A percentile compares a stretch with the other conserved stretches of the same genome.
Conservation (phyloP, 768 basidiomycete genomes). For the Lanmaoa rubissima region DNA sequence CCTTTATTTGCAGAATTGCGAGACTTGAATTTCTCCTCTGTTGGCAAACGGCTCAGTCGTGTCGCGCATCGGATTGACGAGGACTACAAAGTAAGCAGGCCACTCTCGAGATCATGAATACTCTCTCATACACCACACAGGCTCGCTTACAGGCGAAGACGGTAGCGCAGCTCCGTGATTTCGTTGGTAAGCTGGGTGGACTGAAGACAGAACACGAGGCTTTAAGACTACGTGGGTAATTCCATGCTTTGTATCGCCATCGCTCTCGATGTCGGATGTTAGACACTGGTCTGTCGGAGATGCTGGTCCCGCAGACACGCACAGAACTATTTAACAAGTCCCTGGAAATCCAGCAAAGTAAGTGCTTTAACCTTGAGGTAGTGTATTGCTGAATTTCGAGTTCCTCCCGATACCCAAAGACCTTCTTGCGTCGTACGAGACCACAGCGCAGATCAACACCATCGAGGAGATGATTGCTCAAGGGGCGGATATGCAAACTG, state of each 20-base stretch:
- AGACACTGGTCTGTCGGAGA: constrained; percentile 96
- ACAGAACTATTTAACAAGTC: constrained; percentile 89
- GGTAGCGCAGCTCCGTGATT: constrained; percentile 86
- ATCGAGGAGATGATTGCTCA: constrained; percentile 92
- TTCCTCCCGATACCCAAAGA: constrained; percentile 45
- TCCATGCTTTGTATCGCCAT: neutral
- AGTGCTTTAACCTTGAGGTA: constrained; percentile 19
- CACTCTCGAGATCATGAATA: neutral
- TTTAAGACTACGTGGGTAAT: constrained; percentile 74
- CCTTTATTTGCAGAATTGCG: constrained; percentile 78
- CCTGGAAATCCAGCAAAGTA: constrained; percentile 95
- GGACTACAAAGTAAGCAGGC: constrained; percentile 74
- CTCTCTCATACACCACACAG: constrained; percentile 35
- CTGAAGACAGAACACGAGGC: constrained; percentile 91
- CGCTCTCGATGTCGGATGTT: constrained; percentile 1
- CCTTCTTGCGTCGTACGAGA: constrained; percentile 90
- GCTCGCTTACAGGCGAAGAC: constrained; percentile 86
- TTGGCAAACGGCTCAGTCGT: constrained; percentile 78
- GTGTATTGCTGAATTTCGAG: constrained; percentile 8
- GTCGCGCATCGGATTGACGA: constrained; percentile 85
- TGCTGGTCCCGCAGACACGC: constrained; percentile 79
- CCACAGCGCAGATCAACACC: constrained; percentile 71
- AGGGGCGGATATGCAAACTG: constrained; percentile 75
- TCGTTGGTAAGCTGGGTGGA: constrained; percentile 93
- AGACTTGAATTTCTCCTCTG: constrained; percentile 89